Conservation (phyloP, 2,329 filamentous ascomycete species). For the Neopestalotiopsis clavispora region DNA sequence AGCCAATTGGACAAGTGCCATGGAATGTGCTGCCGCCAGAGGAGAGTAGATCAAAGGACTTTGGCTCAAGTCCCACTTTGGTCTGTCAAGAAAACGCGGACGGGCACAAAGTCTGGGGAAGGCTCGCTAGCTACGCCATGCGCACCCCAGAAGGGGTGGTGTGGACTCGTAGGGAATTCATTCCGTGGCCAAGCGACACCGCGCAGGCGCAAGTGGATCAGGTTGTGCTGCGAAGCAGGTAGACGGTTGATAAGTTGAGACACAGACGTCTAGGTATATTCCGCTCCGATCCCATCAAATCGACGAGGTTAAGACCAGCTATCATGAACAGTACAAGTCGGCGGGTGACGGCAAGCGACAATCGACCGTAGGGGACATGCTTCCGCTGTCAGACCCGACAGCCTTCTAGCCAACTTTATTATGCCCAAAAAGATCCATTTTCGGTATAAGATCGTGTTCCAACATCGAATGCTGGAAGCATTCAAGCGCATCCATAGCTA, state of each 20-base stretch:
- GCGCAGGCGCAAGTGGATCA: not conserved
- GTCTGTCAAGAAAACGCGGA: constrained; percentile 20
- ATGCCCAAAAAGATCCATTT: not conserved
- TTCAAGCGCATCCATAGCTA: not conserved
- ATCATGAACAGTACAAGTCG: no score
- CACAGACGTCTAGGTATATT: no score
- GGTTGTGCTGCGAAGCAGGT: not conserved
- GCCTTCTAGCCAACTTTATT: not conserved
- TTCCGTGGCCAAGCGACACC: constrained; percentile 14
- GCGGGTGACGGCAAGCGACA: no score
- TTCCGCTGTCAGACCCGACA: not conserved
- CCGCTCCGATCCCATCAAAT: no score
- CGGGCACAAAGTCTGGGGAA: constrained; percentile 24
- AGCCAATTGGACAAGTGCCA: constrained; percentile 20
- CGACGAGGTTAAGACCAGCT: no score
- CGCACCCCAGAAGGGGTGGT: constrained; percentile 26
- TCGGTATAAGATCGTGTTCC: not conserved
- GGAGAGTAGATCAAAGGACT: constrained; percentile 31
- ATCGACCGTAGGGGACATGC: not conserved
- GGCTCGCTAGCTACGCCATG: constrained; percentile 30
- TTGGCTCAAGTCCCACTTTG: constrained; percentile 23
- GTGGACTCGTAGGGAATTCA: constrained; percentile 28
- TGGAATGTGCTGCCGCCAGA: constrained; percentile 33
- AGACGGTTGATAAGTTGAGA: no score
- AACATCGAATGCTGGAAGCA: not conserved